phyloP scores from a whole-genome alignment of 768 basidiomycete species.

The Cystobasidium tubakii region DNA sequence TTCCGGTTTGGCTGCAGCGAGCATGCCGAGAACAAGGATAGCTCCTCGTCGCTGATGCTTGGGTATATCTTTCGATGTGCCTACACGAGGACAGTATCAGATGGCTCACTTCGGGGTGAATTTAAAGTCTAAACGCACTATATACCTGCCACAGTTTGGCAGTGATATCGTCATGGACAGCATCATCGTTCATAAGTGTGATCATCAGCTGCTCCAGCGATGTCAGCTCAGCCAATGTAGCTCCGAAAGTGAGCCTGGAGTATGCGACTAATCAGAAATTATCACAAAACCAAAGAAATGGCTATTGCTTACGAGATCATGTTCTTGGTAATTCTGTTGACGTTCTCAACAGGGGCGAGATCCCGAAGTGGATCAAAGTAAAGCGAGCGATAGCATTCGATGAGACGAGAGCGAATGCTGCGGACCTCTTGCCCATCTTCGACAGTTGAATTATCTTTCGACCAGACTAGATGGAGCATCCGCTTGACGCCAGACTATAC shows the following conservation, averaged over 20 bases:
- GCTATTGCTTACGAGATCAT: slow-evolving; percentile 75
- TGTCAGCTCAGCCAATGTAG: slow-evolving; percentile 88
- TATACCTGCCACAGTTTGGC: slow-evolving; percentile 94
- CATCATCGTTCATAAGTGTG: slow-evolving; percentile 85
- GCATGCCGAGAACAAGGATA: slow-evolving; percentile 94
- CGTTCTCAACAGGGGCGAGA: slow-evolving; percentile 71
- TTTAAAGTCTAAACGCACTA: slow-evolving; percentile 56
- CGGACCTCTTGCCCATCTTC: slow-evolving; percentile 62
- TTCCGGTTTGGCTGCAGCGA: slow-evolving; percentile 73
- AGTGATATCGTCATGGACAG: slow-evolving; percentile 76
- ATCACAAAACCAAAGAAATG: not conserved
- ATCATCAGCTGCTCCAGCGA: slow-evolving; percentile 95
- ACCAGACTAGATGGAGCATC: slow-evolving; percentile 96
- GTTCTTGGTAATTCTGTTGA: slow-evolving; percentile 88
- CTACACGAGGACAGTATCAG: slow-evolving; percentile 51
- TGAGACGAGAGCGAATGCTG: slow-evolving; percentile 73
- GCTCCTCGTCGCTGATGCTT: slow-evolving; percentile 83
- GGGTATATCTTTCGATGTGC: slow-evolving; percentile 67
- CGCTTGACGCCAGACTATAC: slow-evolving; percentile 76
- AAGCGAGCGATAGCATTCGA: slow-evolving; percentile 78
- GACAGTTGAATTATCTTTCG: slow-evolving; percentile 80
- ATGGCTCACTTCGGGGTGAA: no score
- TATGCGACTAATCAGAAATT: not conserved
- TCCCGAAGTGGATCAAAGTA: slow-evolving; percentile 75
- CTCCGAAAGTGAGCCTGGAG: slow-evolving; percentile 75